These are phyloP conservation scores for Arthroderma sp. DNA, from an alignment of 2,329 filamentous ascomycete species.

Conservation along the genomic window DNA sequence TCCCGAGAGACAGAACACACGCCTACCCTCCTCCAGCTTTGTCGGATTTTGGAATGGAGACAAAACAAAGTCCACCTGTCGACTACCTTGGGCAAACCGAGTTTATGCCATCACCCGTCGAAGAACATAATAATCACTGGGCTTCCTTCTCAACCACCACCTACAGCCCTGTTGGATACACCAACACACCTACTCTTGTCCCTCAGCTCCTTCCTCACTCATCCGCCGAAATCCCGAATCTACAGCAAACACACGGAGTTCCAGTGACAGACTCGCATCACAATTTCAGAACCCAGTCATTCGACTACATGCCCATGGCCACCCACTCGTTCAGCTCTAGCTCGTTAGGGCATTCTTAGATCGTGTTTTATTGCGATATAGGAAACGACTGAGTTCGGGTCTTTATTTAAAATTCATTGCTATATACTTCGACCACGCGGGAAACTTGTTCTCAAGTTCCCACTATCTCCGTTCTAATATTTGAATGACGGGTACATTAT, in stretches of 20 bases:
- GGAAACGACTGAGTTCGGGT: too few relatives aligned
- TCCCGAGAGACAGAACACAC: not conserved
- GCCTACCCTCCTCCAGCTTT: not conserved
- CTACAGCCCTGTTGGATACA: slow-evolving; percentile 1
- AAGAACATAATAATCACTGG: slow-evolving; percentile 2
- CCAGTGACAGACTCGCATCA: slow-evolving; percentile 1
- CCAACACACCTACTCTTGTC: not conserved
- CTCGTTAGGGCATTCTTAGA: not conserved
- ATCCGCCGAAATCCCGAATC: not conserved
- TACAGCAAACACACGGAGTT: slow-evolving; percentile 1
- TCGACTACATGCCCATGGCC: slow-evolving; percentile 1
- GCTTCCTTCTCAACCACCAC: slow-evolving; percentile 1
- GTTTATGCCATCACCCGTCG: slow-evolving; percentile 2
- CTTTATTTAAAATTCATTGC: too few relatives aligned
- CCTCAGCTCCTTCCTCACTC: not conserved
- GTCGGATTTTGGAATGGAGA: slow-evolving; percentile 1
- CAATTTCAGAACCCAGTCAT: slow-evolving; percentile 1
- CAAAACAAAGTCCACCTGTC: not conserved
- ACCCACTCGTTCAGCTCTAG: not conserved
- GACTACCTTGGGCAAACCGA: slow-evolving; percentile 2
- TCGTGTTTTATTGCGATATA: too few relatives aligned
- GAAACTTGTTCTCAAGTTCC: too few relatives aligned
- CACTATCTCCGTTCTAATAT: too few relatives aligned
- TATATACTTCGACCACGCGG: too few relatives aligned
- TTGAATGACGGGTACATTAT: too few relatives aligned